phyloP scores from a whole-genome alignment of 2,329 filamentous ascomycete species.

The Mycogone perniciosa region DNA sequence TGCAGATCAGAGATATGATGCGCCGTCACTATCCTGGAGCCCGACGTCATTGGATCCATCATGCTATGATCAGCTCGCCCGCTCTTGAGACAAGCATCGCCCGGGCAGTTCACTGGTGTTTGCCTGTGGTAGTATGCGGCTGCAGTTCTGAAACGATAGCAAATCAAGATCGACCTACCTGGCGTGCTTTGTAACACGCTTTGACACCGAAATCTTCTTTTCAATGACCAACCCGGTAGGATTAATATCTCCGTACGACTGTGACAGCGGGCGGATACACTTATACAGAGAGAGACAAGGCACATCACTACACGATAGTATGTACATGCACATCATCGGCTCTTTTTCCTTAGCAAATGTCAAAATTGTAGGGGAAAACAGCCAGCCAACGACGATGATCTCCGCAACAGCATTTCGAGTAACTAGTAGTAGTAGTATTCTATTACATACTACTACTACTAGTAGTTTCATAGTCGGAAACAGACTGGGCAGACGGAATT shows the following conservation, averaged over 20 bases:
- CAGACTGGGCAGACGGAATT: too few species aligned
- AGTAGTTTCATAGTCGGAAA: too few species aligned
- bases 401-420: too few species aligned
- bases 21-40: constrained; percentile 7
- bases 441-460: too few species aligned
- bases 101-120: constrained; percentile 4
- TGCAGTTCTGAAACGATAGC: constrained; percentile 18
- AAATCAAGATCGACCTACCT: constrained; percentile 19
- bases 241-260: constrained; percentile 1
- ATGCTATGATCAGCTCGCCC: constrained; percentile 7
- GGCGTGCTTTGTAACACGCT: constrained; percentile 4
- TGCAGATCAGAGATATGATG: constrained; percentile 12
- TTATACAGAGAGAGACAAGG: background rate
- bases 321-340: background rate
- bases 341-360: too few species aligned
- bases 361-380: too few species aligned
- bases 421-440: too few species aligned
- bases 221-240: background rate
- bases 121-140: constrained; percentile 3
- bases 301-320: background rate
- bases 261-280: background rate
- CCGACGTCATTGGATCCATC: constrained; percentile 11
- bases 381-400: too few species aligned
- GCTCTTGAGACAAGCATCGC: constrained; percentile 7
- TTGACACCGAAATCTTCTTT: background rate